Base-by-base conservation (phyloP, 768 basidiomycete genomes). In the Pleurotus salmoneostramineus region DNA sequence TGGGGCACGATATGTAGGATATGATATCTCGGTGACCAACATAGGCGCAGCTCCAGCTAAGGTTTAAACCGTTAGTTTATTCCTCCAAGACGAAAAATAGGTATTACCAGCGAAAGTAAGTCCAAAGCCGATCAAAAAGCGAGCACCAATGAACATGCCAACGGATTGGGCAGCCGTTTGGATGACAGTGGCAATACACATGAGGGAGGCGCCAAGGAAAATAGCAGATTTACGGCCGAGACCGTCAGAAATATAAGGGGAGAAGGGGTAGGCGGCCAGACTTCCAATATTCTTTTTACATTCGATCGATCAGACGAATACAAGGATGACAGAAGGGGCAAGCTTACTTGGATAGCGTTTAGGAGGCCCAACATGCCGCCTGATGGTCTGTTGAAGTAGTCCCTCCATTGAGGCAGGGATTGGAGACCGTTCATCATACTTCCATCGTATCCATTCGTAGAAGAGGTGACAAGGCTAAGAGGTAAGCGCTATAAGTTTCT, bases 1-100 rank as follows among this genome's bases (percentile, higher is more conserved):
- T 1, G 68, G 69, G 8, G 67, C 74, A 46, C 77, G 74, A 62
- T 79, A 74, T 15, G 71, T 69, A 11, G 77, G 75, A 64, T 73
- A 76, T 3, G 76, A 70, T n/a, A 78, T 61, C 64, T 79, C 77
- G 49, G 74, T 72, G 60, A 77, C 67, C 31, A 77, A 65, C 48
- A 76, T 62, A 1, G 77, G 77, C 15, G 77, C 72, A 45, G 74
- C 71, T 58, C 67, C 68, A 32, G 61, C 61, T 37, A 68, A 64
- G 50, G 73, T 68, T 57, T 58, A 61, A 50, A 63, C 36, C 31
- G n/a, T 33, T 21, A 36, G 27, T 2, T 10, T 43, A 7, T 4
- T 27, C 4, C 8, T 2, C 6, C 1, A 7, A 31, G 15, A 2
- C 65, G 67, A 36, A 32, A 6, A 32, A 21, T 32, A 8, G 27